A percentile compares a stretch with the other conserved stretches of the same genome.
phyloP scores from a whole-genome alignment of 495 filamentous ascomycete species.

The Letharia lupina region DNA sequence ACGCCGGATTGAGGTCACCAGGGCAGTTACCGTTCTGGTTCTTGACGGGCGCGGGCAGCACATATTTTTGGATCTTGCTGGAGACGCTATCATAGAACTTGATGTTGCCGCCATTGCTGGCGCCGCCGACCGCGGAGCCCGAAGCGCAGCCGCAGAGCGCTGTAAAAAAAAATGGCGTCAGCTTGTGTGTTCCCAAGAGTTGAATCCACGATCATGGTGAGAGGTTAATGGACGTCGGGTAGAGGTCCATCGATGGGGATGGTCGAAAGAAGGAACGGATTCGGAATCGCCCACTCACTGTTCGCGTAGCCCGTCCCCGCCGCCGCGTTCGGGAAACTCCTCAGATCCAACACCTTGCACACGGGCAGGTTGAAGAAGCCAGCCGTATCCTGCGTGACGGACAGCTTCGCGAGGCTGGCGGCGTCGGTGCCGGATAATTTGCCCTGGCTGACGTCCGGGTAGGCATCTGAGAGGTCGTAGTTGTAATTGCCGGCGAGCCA shows the following conservation, averaged over 20 bases:
- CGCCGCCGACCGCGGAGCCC: not conserved
- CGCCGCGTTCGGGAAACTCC: slow-evolving; percentile 8
- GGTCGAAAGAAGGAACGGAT: no score
- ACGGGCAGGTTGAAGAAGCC: slow-evolving; percentile 16
- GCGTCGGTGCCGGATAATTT: not conserved
- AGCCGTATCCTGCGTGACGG: not conserved
- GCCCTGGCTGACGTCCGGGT: slow-evolving; percentile 1
- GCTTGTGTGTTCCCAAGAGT: no score
- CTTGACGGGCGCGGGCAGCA: not conserved
- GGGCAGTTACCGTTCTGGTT: not conserved
- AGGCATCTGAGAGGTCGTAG: slow-evolving; percentile 10
- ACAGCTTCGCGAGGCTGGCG: not conserved
- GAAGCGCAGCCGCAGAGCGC: not conserved
- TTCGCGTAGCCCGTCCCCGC: not conserved
- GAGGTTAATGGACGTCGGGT: no score
- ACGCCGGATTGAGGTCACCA: not conserved
- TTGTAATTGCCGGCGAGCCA: slow-evolving; percentile 14
- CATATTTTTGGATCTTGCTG: not conserved
- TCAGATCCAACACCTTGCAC: slow-evolving; percentile 13
- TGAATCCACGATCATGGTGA: no score
- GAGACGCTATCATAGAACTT: not conserved
- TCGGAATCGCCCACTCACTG: not conserved
- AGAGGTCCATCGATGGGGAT: no score
- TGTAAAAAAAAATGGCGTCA: not conserved
- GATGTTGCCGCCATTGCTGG: not conserved